Conservation (phyloP, 2,329 filamentous ascomycete species). For the Byssoonygena ceratinophila region DNA sequence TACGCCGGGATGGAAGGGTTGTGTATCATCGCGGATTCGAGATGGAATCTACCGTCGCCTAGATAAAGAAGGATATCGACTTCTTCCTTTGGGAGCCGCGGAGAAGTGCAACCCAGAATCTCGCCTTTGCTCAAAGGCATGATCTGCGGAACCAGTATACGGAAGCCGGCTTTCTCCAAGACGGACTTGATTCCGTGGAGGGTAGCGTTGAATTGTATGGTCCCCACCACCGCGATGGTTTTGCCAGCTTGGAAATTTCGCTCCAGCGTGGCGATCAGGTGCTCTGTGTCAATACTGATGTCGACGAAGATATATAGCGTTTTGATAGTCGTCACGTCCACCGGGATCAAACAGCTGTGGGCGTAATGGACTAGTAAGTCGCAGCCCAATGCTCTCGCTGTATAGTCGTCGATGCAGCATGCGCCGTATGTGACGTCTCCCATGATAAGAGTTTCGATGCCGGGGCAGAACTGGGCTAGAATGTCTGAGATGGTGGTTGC, state of each 20-base stretch:
- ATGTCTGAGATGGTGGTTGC: constrained; percentile 98
- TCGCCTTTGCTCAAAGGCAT: constrained; percentile 87
- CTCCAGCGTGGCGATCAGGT: constrained; percentile 75
- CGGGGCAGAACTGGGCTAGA: constrained; percentile 83
- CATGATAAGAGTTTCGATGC: constrained; percentile 92
- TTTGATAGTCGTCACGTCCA: constrained; percentile 92
- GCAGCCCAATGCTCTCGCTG: constrained; percentile 82
- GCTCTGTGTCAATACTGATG: constrained; percentile 85
- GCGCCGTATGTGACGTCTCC: constrained; percentile 97
- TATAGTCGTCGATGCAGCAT: constrained; percentile 98
- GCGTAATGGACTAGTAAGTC: constrained; percentile 94
- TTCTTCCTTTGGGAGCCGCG: constrained; percentile 49
- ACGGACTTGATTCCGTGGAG: constrained; percentile 72
- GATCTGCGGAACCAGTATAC: constrained; percentile 80
- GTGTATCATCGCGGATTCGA: constrained; percentile 98
- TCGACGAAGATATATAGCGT: constrained; percentile 97
- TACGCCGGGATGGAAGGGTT: constrained; percentile 86
- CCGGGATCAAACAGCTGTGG: constrained; percentile 90
- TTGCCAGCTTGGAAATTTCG: constrained; percentile 79
- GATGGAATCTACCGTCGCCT: constrained; percentile 86
- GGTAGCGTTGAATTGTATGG: constrained; percentile 97
- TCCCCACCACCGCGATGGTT: constrained; percentile 85
- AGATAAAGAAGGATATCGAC: constrained; percentile 79
- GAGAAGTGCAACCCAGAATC: constrained; percentile 94
- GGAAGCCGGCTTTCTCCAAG: constrained; percentile 75